Base-by-base conservation (phyloP, 2,329 filamentous ascomycete species). In the Hypoxylon sp. region DNA sequence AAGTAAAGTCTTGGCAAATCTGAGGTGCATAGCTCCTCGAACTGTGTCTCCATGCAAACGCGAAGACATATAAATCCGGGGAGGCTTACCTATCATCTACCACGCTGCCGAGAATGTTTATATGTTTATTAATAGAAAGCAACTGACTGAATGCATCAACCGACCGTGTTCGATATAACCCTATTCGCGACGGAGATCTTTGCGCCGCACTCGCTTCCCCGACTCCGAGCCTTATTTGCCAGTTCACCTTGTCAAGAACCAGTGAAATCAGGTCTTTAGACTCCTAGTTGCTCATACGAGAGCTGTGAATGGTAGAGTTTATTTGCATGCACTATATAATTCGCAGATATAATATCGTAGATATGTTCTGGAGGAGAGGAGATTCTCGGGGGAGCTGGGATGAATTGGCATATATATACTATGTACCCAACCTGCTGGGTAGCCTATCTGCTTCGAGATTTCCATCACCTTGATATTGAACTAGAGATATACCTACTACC, bases 61-160 rank as follows among this genome's bases (percentile, higher is more conserved):
- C 51, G 45, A 50, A 46, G 35, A 42, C 50, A 46, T 50, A 46
- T 50, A 50, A 49, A 46, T 29, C 45, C 45, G 45, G 45, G 36
- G 35, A 31, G 26, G 32, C 12, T 21, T 8, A 13, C 5, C 12
- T 15, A 4, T 9, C 20, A 15, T 17, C 32, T 6, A 29, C n/a
- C n/a, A 29, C 5, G 25, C 23, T 34, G 30, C 25, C n/a, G 45
- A 29, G 7, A 30, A 32, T 25, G 36, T 47, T 34, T 27, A 26
- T 32, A 25, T n/a, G 38, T 54, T 45, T 34, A 36, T 45, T 26
- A 41, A 37, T 19, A 41, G 8, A 25, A 38, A n/a, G 46, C 34
- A 40, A 41, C 36, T 41, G 37, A n/a, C n/a, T n/a, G n/a, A n/a
- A n/a, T n/a, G n/a, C n/a, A n/a, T n/a, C n/a, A n/a, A n/a, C n/a